These are phyloP conservation scores for Pleurotus salmoneostramineus DNA, from an alignment of 768 basidiomycete genomes.

Conservation along the genomic window DNA sequence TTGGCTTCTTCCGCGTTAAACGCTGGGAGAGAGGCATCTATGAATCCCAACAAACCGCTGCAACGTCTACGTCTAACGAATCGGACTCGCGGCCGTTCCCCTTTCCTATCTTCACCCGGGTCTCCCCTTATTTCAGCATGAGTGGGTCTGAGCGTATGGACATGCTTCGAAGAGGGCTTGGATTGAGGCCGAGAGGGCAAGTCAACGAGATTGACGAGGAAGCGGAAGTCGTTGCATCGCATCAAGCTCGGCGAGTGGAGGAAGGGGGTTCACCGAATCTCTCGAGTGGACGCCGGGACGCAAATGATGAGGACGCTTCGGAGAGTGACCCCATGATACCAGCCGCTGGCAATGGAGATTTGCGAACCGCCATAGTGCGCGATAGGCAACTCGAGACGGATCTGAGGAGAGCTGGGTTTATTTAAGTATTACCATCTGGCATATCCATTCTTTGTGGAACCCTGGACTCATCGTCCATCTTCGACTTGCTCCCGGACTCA, in stretches of 20 bases:
- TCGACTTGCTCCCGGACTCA: too few species aligned
- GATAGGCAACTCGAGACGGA: constrained; percentile 58
- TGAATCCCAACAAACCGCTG: constrained; percentile 43
- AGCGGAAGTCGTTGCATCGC: constrained; percentile 22
- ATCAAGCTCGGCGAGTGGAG: constrained; percentile 17
- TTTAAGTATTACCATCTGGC: constrained; percentile 29
- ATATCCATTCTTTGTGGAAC: neutral
- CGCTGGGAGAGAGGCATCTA: constrained; percentile 82
- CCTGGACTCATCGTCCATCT: neutral
- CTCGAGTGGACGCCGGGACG: neutral
- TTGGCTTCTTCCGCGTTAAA: constrained; percentile 88
- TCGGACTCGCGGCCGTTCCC: constrained; percentile 12
- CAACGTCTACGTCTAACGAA: constrained; percentile 14
- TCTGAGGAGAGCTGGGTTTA: constrained; percentile 60
- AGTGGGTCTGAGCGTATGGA: constrained; percentile 34
- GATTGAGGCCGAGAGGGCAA: constrained; percentile 18
- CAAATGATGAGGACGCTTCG: neutral
- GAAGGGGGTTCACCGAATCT: constrained; percentile 23
- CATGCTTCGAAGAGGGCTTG: constrained; percentile 43
- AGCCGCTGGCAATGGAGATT: constrained; percentile 35
- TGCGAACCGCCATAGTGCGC: constrained; percentile 43
- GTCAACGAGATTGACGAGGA: constrained; percentile 19
- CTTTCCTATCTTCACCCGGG: constrained; percentile 25
- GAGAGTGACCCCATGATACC: constrained; percentile 28
- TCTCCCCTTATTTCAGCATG: constrained; percentile 34